Evolutionary conservation across 2,329 filamentous ascomycete genomes (phyloP), one percentile per base, ranked within the genome.

Genomic region (Alternaria brassicicola): DNA sequence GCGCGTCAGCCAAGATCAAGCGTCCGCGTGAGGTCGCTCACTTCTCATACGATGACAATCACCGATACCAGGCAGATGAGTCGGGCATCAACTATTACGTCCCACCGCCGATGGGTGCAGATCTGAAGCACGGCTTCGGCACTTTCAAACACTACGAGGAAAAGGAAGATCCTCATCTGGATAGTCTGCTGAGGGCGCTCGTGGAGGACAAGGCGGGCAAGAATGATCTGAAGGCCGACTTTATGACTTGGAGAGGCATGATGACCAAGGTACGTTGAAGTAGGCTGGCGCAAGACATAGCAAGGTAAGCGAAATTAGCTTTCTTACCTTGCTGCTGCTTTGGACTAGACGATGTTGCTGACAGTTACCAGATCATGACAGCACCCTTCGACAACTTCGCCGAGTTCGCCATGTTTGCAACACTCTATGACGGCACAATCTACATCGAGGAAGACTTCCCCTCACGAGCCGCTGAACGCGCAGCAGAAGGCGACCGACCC

Each of bases 231-330:
- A 86, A 93, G 61, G 89, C 90, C 2, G 88, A 96, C 68, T 76
- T 98, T 43, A 84, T 98, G 50, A 98, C 94, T 1, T 99, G 94
- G 94, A 84, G 95, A 70, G 95, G 95, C 35, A 97, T 98, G 92
- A 93, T 99, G 89, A 98, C 95, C 62, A 99, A 97, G 84, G 92
- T 93, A 74, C 52, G 68, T 71, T 66, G 57, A 64, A 23, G 10
- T 3, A 19, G 21, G 10, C 21, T 25, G 39, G 17, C 13, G 31
- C 23, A 39, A 8, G 5, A 38, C 9, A 47, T 23, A n/a, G 51
- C 53, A 55, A 66, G 58, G 63, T 66, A 61, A 66, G 66, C 61
- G 38, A 54, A 38, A 39, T 31, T 19, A n/a, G 35, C 54, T 59
- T 54, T 57, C 59, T 59, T 59, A 57, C 66, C 66, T 65, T 58